Evolutionary conservation across 2,329 filamentous ascomycete species (phyloP).

Genomic region (Colletotrichum sp.): DNA sequence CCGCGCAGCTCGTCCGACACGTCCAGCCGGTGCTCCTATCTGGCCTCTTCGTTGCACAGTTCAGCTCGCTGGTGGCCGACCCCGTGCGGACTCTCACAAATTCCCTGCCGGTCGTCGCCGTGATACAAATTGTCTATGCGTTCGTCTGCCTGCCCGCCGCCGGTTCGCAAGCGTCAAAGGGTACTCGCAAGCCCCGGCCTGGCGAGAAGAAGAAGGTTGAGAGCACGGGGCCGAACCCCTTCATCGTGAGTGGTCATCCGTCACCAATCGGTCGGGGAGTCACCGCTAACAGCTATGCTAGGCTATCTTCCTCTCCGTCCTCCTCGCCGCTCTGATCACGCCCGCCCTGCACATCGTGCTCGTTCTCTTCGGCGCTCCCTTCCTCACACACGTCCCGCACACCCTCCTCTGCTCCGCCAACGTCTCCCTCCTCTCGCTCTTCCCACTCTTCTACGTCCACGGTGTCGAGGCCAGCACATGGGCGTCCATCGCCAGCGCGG

Average conservation of each 20-base stretch:
- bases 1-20: constrained; percentile 61
- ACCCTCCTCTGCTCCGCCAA: constrained; percentile 84
- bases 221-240: constrained; percentile 45
- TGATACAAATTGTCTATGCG: constrained; percentile 69
- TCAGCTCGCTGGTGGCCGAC: constrained; percentile 70
- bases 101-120: constrained; percentile 65
- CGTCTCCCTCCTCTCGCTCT: constrained; percentile 77
- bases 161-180: constrained; percentile 46
- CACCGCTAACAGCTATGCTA: constrained; percentile 23
- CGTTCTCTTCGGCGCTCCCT: constrained; percentile 89
- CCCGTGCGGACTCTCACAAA: constrained; percentile 68
- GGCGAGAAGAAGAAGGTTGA: constrained; percentile 60
- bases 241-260: constrained; percentile 46
- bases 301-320: constrained; percentile 50
- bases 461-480: constrained; percentile 77
- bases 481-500: constrained; percentile 69
- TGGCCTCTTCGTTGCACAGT: constrained; percentile 66
- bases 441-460: constrained; percentile 85
- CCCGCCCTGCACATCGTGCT: constrained; percentile 67
- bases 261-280: background rate
- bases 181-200: constrained; percentile 53
- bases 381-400: constrained; percentile 79
- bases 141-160: constrained; percentile 69
- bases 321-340: constrained; percentile 74
- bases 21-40: constrained; percentile 73